These are phyloP conservation scores for Ophiorrhiza pumila DNA, from an alignment of 257 asterid species.

Conservation along the genomic window DNA sequence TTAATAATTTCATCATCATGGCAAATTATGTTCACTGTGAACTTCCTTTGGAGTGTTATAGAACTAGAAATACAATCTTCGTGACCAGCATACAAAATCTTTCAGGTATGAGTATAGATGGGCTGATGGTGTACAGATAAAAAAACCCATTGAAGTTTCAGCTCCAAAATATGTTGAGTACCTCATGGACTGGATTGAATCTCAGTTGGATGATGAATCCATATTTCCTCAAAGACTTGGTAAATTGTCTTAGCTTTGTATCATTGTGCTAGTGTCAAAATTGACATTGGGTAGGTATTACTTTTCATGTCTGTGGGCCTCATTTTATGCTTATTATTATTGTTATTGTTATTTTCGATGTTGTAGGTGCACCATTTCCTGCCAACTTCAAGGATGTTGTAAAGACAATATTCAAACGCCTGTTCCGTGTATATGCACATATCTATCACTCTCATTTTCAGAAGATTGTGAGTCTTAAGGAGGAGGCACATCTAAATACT, in stretches of 20 bases:
- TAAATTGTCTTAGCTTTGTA: slow-evolving; percentile 22
- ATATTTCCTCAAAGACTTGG: slow-evolving; percentile 89
- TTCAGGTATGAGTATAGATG: slow-evolving; percentile 85
- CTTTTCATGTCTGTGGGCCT: not conserved
- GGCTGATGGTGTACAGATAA: slow-evolving; percentile 90
- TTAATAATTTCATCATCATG: not conserved
- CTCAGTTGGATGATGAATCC: slow-evolving; percentile 81
- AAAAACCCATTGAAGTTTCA: slow-evolving; percentile 90
- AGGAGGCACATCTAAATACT: slow-evolving; percentile 36
- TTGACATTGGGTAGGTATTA: slow-evolving; percentile 1
- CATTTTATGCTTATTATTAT: not conserved
- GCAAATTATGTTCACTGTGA: not conserved
- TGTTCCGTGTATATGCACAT: slow-evolving; percentile 32
- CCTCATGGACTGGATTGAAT: slow-evolving; percentile 92
- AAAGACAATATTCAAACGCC: slow-evolving; percentile 33
- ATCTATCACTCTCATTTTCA: slow-evolving; percentile 32
- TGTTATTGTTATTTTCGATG: not conserved
- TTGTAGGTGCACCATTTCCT: slow-evolving; percentile 61
- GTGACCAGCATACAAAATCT: not conserved
- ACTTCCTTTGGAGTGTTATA: not conserved
- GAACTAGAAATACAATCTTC: not conserved
- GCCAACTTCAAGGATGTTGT: slow-evolving; percentile 30
- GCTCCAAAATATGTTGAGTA: slow-evolving; percentile 93
- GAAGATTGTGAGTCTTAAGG: slow-evolving; percentile 34
- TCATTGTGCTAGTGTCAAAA: not conserved